These are phyloP conservation scores for Tremella mesenterica DNA, from an alignment of 768 basidiomycete genomes.

Conservation along the genomic window DNA sequence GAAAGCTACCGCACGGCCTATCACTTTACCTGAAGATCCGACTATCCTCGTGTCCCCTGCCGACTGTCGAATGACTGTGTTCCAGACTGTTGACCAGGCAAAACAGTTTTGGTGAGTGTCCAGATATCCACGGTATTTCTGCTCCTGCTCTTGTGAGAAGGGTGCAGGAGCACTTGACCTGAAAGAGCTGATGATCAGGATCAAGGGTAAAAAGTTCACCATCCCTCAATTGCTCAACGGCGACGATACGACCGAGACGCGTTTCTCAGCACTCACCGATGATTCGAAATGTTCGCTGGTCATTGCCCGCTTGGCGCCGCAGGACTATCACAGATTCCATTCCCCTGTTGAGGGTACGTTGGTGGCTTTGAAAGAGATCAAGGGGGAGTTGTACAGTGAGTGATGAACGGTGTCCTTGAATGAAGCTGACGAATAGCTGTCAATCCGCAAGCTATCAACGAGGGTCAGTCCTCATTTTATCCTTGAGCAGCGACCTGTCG, in stretches of 20 bases:
- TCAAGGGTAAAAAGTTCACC: constrained; percentile 66
- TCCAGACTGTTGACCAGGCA: constrained; percentile 53
- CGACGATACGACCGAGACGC: constrained; percentile 27
- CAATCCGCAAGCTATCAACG: constrained; percentile 70
- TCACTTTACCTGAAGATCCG: constrained; percentile 53
- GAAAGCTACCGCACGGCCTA: constrained; percentile 55
- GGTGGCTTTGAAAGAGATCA: constrained; percentile 43
- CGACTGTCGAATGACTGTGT: constrained; percentile 67
- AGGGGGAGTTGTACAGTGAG: constrained; percentile 42
- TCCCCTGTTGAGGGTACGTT: constrained; percentile 56
- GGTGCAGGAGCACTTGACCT: background rate
- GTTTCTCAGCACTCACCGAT: constrained; percentile 45
- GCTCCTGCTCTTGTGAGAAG: too few relatives aligned
- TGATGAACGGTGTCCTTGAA: constrained; percentile 21
- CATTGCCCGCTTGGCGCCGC: constrained; percentile 66
- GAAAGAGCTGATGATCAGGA: constrained; percentile 42
- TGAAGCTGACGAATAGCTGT: constrained; percentile 46
- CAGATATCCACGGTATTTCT: constrained; percentile 28
- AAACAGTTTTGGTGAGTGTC: constrained; percentile 57
- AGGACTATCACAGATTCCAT: constrained; percentile 76
- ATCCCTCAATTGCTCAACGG: constrained; percentile 55
- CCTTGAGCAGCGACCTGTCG: too few relatives aligned
- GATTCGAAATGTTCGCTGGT: constrained; percentile 48
- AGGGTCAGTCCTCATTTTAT: constrained; percentile 51
- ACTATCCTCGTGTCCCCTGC: constrained; percentile 57